phyloP scores from a whole-genome alignment of 495 filamentous ascomycete genomes.

The Penicillium egyptiacum region DNA sequence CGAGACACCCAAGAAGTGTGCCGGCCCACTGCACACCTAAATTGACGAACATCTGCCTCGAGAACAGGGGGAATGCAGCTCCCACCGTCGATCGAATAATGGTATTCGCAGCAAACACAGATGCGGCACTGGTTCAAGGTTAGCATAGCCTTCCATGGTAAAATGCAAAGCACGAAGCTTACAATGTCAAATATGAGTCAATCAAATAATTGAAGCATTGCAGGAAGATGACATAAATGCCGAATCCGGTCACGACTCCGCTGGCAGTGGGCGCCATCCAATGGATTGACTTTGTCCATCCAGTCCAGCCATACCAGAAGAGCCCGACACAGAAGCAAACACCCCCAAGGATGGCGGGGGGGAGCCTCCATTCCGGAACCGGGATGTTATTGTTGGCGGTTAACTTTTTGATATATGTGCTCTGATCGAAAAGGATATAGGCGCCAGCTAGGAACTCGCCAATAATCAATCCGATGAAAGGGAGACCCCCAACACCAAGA shows the following conservation, averaged over 20 bases:
- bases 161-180: conserved; percentile 29
- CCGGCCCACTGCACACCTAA: conserved; percentile 77
- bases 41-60: conserved; percentile 74
- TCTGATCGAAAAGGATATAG: conserved; percentile 29
- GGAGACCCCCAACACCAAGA: conserved; percentile 38
- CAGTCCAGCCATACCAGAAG: conserved; percentile 53
- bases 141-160: neutral
- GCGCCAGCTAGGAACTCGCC: conserved; percentile 37
- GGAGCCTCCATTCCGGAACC: conserved; percentile 40
- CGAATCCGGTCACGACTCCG: conserved; percentile 34
- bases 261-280: conserved; percentile 44
- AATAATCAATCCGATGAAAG: conserved; percentile 43
- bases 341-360: conserved; percentile 50
- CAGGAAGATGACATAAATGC: conserved; percentile 41
- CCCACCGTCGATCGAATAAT: conserved; percentile 78
- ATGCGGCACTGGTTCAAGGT: conserved; percentile 60
- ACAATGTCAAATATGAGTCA: conserved; percentile 63
- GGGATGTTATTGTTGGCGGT: conserved; percentile 35
- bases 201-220: conserved; percentile 45
- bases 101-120: conserved; percentile 88
- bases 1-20: conserved; percentile 74
- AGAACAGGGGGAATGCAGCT: conserved; percentile 80
- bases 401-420: conserved; percentile 33
- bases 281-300: conserved; percentile 35
- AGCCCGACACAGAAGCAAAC: conserved; percentile 52